Evolutionary conservation across 352 stramenopile species (phyloP).

Genomic region (Pythium graminicola): DNA sequence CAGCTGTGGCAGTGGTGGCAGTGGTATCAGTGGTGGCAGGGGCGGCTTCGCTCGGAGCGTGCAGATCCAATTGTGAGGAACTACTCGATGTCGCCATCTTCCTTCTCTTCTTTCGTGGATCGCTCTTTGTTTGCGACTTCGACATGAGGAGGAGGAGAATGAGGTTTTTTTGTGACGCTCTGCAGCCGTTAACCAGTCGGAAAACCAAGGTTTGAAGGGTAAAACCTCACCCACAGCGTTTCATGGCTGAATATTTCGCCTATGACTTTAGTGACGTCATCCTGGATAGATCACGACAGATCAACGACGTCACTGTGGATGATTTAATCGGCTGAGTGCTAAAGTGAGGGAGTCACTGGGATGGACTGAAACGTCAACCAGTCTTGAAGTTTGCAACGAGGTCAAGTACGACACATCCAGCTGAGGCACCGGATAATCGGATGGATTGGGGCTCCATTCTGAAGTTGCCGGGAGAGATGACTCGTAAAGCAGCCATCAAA

Average conservation of each 20-base stretch:
- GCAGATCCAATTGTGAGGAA: constrained; percentile 21
- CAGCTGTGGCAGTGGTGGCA: background rate
- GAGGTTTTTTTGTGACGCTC: constrained; percentile 21
- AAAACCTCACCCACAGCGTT: constrained; percentile 3
- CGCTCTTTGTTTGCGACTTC: background rate
- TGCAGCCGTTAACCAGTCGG: background rate
- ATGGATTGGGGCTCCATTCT: no score
- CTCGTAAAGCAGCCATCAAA: no score
- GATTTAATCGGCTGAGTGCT: background rate
- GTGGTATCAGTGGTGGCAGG: background rate
- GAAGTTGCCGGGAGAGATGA: no score
- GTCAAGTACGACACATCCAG: no score
- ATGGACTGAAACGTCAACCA: background rate
- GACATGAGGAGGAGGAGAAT: background rate
- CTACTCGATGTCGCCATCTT: background rate
- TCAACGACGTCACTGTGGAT: background rate
- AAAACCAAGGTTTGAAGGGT: background rate
- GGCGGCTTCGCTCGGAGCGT: constrained; percentile 1
- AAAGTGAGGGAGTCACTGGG: constrained; percentile 9
- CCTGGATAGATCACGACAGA: no score
- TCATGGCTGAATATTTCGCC: constrained; percentile 17
- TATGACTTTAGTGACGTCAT: constrained; percentile 20
- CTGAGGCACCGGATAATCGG: background rate
- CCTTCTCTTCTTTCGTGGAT: background rate
- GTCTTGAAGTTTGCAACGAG: background rate